A percentile compares a stretch with the other conserved stretches of the same genome.
Conservation (phyloP, 2,329 filamentous ascomycete species). For the Tricladium varicosporioides region DNA sequence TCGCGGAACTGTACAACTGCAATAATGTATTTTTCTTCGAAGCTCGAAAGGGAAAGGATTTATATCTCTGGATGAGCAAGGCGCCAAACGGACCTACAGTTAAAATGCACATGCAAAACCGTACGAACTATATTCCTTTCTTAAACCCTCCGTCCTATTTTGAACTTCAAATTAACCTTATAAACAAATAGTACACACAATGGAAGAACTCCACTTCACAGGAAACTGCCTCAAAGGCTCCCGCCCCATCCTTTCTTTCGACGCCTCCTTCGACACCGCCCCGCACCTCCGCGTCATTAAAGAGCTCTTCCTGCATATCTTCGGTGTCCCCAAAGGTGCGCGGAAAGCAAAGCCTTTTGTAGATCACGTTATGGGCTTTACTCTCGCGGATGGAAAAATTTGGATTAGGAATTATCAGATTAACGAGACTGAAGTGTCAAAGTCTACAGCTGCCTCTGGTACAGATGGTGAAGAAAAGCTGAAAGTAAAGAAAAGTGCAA, state of each 20-base stretch:
- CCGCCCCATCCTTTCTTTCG: constrained; percentile 87
- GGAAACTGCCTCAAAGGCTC: constrained; percentile 96
- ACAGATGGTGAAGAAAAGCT: constrained; percentile 47
- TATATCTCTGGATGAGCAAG: constrained; percentile 92
- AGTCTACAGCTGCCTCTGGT: constrained; percentile 36
- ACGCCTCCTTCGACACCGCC: constrained; percentile 77
- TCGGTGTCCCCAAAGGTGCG: constrained; percentile 86
- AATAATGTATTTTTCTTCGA: constrained; percentile 96
- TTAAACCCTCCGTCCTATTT: too few species aligned
- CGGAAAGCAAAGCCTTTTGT: constrained; percentile 93
- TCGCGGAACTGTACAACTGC: constrained; percentile 77
- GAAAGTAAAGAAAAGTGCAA: constrained; percentile 42
- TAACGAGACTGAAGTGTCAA: constrained; percentile 70
- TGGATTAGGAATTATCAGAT: constrained; percentile 97
- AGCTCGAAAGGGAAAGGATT: constrained; percentile 87
- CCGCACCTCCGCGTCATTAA: constrained; percentile 82
- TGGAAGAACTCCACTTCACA: constrained; percentile 94
- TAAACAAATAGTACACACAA: constrained; percentile 72
- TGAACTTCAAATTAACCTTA: background rate
- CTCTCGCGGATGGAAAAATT: constrained; percentile 86
- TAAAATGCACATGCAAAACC: constrained; percentile 75
- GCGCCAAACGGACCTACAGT: constrained; percentile 65
- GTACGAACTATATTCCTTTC: too few species aligned
- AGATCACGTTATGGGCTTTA: constrained; percentile 93
- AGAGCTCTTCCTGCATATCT: constrained; percentile 85